phyloP scores from a whole-genome alignment of 805 yeast species.

The Clavispora asparagi region DNA sequence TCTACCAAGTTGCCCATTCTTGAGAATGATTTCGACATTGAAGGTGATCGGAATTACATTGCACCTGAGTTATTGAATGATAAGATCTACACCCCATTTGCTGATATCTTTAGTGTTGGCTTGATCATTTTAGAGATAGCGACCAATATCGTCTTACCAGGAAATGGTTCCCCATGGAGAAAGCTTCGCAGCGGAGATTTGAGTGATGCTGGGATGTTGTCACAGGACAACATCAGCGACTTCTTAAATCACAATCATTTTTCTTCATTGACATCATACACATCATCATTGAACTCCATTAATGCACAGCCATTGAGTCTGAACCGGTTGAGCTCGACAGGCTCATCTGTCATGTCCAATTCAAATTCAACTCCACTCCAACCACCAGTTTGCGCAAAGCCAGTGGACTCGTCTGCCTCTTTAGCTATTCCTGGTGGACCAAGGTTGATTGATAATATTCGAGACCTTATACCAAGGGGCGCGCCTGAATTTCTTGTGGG shows the following conservation, averaged over 20 bases:
- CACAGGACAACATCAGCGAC: constrained; percentile 44
- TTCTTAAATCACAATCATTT: constrained; percentile 35
- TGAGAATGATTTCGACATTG: constrained; percentile 73
- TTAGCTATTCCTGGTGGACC: background rate
- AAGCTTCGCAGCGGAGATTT: constrained; percentile 91
- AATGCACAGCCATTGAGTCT: constrained; percentile 10
- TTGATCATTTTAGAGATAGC: constrained; percentile 92
- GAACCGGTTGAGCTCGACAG: constrained; percentile 1
- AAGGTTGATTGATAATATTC: constrained; percentile 16
- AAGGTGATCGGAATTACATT: constrained; percentile 95
- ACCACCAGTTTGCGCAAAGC: background rate
- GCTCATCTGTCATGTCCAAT: constrained; percentile 1
- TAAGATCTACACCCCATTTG: constrained; percentile 82
- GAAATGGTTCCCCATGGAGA: constrained; percentile 96
- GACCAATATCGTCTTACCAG: constrained; percentile 91
- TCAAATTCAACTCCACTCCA: constrained; percentile 1
- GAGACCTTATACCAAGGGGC: constrained; percentile 61
- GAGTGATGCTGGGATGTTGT: constrained; percentile 86
- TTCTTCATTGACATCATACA: constrained; percentile 29
- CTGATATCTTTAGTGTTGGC: constrained; percentile 94
- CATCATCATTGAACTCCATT: constrained; percentile 18
- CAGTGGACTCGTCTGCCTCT: background rate
- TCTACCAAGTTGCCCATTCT: constrained; percentile 74
- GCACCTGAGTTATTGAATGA: constrained; percentile 91
- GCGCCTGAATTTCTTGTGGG: constrained; percentile 80